Evolutionary conservation across 352 stramenopile genomes (phyloP).

Genomic region (Phytophthora melonis): DNA sequence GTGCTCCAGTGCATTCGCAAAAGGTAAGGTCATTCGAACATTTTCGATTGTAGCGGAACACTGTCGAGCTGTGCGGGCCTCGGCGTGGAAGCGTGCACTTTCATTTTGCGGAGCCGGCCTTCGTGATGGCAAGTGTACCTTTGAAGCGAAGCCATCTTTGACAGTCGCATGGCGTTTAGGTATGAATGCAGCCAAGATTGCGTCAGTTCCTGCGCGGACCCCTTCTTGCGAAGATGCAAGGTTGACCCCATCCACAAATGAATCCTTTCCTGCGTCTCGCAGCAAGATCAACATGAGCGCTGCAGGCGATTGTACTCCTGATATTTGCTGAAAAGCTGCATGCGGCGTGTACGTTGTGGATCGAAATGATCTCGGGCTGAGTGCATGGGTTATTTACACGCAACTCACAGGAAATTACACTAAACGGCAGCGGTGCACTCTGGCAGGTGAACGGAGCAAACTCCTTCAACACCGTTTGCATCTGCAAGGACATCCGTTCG

Average conservation of each 20-base stretch:
- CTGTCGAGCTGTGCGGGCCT: background rate
- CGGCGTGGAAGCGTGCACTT: background rate
- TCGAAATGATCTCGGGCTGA: too few relatives aligned
- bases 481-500: too few relatives aligned
- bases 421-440: too few relatives aligned
- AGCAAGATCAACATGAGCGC: background rate
- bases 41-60: background rate
- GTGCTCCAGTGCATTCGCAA: background rate
- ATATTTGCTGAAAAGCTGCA: too few relatives aligned
- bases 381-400: too few relatives aligned
- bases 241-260: background rate
- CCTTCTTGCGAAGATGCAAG: background rate
- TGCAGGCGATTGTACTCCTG: background rate
- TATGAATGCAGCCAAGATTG: background rate
- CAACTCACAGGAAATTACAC: too few relatives aligned
- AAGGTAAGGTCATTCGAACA: background rate
- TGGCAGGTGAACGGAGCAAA: too few relatives aligned
- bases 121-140: background rate
- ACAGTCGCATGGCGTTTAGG: too few relatives aligned
- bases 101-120: background rate
- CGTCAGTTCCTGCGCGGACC: background rate
- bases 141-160: background rate
- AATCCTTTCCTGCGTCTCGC: background rate
- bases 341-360: too few relatives aligned
- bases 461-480: too few relatives aligned